phyloP scores from a whole-genome alignment of 1,284 basidiomycete genomes.

The Bondarzewia mesenterica region DNA sequence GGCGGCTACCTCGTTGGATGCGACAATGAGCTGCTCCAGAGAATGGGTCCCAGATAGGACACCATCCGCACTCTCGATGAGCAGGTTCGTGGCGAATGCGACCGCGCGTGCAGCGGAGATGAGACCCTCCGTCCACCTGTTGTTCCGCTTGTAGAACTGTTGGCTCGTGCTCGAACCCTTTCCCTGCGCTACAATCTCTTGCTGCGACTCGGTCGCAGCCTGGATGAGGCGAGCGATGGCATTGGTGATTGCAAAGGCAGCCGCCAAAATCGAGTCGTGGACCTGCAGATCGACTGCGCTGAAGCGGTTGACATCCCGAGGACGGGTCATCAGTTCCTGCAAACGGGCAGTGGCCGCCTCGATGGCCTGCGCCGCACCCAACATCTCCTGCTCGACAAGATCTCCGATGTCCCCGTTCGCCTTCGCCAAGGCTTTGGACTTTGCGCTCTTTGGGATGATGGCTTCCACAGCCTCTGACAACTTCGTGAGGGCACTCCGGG shows the following conservation, averaged over 20 bases:
- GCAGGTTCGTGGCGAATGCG: constrained; percentile 92
- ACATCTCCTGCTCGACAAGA: constrained; percentile 96
- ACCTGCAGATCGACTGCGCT: constrained; percentile 92
- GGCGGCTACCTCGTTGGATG: constrained; percentile 96
- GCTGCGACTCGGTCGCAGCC: constrained; percentile 94
- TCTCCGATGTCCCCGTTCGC: constrained; percentile 94
- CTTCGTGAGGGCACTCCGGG: constrained; percentile 72
- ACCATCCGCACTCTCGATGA: constrained; percentile 97
- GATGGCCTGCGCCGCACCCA: constrained; percentile 88
- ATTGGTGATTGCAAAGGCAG: constrained; percentile 90
- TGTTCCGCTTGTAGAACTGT: constrained; percentile 99
- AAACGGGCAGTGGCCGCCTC: constrained; percentile 88
- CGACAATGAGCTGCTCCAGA: constrained; percentile 97
- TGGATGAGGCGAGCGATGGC: constrained; percentile 94
- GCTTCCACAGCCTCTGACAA: constrained; percentile 85
- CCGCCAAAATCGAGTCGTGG: constrained; percentile 94
- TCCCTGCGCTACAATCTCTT: constrained; percentile 96
- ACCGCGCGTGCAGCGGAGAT: constrained; percentile 98
- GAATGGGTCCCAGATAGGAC: constrained; percentile 95
- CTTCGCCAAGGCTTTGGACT: constrained; percentile 62
- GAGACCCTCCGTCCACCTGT: constrained; percentile 98
- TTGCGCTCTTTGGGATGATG: constrained; percentile 75
- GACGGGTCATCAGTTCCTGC: constrained; percentile 85
- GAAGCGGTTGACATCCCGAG: constrained; percentile 78
- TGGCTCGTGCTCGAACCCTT: constrained; percentile 85